Base-by-base conservation (phyloP, 139 green algal species). In the Dunaliella sp. region DNA sequence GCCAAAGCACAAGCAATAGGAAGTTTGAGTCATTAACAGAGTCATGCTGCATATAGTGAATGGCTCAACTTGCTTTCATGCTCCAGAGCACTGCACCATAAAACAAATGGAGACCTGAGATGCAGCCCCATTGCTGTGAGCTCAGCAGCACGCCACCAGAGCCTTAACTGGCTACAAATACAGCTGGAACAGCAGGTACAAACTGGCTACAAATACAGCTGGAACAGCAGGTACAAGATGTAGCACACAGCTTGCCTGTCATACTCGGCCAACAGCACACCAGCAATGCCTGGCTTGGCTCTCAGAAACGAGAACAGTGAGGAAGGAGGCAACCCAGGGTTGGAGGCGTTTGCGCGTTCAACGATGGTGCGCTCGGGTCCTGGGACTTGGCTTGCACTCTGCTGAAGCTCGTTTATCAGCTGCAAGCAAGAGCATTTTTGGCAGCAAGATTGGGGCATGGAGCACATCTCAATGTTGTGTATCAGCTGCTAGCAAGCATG, bases 291-390 rank as follows among this genome's bases (percentile, higher is more conserved):
- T 1, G 89, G 77, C 24, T 92, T 92, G 26, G 90, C 85, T 0
- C 93, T 77, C 48, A 97, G 90, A 87, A 96, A 97, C 7, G 89
- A 92, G 38, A 91, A 91, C 1, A 96, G 89, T 0, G 92, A 94
- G 34, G 92, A 94, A 7, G 95, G 95, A 32, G 95, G 95, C 2
- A 98, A 86, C 82, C 94, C 95, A 0, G 94, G 90, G 87, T 92
- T 93, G 77, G 35, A 38, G n/a, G 83, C 0, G 57, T 24, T 80
- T 16, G 90, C 90, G 1, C 16, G 16, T 1, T 31, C 34, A 22
- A 79, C 76, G 76, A 78, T 33, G 73, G 73, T 78, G 73, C 22
- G 30, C 12, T 36, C 79, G 30, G 16, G 25, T 21, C 79, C 33
- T 32, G 32, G 79, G 32, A 35, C 36, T 7, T 77, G 81, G 1